A percentile compares a stretch with the other conserved stretches of the same genome.
Conservation (phyloP, 2,329 filamentous ascomycete species). For the Domatiomyces globalis region DNA sequence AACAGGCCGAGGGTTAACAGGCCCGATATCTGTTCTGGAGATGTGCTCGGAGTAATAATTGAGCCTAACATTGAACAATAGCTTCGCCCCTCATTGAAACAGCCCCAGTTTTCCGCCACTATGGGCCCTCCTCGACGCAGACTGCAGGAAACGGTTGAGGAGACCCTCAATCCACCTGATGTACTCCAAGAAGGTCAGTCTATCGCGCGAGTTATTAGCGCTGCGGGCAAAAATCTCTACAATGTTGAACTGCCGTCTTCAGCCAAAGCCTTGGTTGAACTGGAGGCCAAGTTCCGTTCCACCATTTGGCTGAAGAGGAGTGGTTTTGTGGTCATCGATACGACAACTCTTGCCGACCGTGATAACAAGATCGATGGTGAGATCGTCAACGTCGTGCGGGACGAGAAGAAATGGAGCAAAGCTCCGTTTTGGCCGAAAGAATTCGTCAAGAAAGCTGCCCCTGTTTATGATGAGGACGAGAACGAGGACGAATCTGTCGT, state of each 20-base stretch:
- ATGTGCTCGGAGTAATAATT: no score
- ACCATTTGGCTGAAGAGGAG: conserved; percentile 88
- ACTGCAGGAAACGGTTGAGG: conserved; percentile 62
- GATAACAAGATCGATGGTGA: conserved; percentile 73
- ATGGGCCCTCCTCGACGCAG: conserved; percentile 68
- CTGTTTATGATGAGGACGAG: conserved; percentile 55
- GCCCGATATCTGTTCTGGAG: no score
- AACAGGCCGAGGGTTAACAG: no score
- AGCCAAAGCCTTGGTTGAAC: conserved; percentile 58
- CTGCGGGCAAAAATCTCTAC: conserved; percentile 82
- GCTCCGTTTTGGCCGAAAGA: conserved; percentile 77
- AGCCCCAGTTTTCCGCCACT: background rate
- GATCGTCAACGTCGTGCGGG: conserved; percentile 82
- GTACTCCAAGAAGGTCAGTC: conserved; percentile 38
- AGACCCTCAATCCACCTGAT: conserved; percentile 48
- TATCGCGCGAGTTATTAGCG: conserved; percentile 65
- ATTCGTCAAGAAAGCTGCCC: conserved; percentile 50
- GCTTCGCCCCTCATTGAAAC: background rate
- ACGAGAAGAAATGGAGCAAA: conserved; percentile 87
- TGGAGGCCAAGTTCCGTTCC: conserved; percentile 72
- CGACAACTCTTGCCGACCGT: conserved; percentile 43
- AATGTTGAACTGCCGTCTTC: conserved; percentile 56
- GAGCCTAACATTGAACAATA: background rate
- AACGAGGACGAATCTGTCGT: conserved; percentile 67
- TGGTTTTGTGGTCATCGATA: conserved; percentile 74